phyloP scores from a whole-genome alignment of 306 rosid species.

The Pterocarpus macrocarpus region DNA sequence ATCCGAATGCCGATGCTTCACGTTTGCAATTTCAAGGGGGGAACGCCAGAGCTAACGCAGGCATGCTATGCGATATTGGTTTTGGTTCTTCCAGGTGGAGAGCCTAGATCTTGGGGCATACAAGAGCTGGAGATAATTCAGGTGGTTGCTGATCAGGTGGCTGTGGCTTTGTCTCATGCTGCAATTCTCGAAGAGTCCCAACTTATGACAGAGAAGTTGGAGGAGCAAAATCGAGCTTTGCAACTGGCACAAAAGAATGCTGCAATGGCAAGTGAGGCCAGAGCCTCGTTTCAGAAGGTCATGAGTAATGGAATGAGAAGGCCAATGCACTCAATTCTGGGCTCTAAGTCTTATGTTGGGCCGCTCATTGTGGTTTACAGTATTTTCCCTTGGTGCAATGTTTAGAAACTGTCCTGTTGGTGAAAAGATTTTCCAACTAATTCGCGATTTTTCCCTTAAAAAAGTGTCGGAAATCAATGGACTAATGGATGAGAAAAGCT shows the following conservation, averaged over 20 bases:
- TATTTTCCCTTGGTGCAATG: too few species aligned
- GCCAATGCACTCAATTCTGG: constrained; percentile 95
- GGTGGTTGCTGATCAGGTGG: constrained; percentile 99
- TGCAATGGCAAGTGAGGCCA: constrained; percentile 98
- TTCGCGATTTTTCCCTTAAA: too few species aligned
- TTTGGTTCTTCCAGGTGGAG: constrained; percentile 87
- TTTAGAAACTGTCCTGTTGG: too few species aligned
- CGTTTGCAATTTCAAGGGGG: constrained; percentile 90
- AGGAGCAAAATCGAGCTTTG: constrained; percentile 93
- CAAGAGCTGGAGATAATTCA: constrained; percentile 93
- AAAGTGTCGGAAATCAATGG: too few species aligned
- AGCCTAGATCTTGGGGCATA: constrained; percentile 82
- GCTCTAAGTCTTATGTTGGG: neutral
- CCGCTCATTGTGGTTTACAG: neutral
- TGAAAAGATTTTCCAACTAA: too few species aligned
- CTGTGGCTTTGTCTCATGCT: constrained; percentile 99
- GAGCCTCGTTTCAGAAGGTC: constrained; percentile 89
- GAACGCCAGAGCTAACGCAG: constrained; percentile 91
- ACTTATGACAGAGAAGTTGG: constrained; percentile 95
- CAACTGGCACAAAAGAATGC: constrained; percentile 88
- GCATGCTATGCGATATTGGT: constrained; percentile 88
- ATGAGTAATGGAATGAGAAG: constrained; percentile 99
- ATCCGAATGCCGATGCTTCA: constrained; percentile 99
- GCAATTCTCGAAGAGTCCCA: constrained; percentile 98
- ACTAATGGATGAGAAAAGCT: too few species aligned